Evolutionary conservation across 2,329 filamentous ascomycete genomes (phyloP), one percentile per base, ranked within the genome.

Genomic region (Xylogone sp.): DNA sequence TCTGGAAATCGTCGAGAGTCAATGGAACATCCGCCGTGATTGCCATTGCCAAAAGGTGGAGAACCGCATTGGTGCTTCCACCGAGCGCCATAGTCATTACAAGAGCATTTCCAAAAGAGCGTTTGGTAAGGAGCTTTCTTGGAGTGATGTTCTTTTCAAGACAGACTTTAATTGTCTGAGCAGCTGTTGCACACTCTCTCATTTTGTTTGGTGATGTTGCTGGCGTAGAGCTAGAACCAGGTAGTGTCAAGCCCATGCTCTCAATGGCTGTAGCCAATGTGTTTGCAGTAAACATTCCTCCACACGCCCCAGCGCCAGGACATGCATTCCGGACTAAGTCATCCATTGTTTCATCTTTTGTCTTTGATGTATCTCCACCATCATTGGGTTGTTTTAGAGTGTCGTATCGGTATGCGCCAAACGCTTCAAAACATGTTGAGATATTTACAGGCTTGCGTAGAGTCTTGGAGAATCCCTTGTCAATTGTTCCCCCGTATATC

Each of bases 401-500:
- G 61, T 87, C 83, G 68, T 96, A 96, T 27, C 82, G 76, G 66
- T 87, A 90, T 10, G 91, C 91, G 5, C 93, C 93, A 13, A 88
- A 80, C 1, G 90, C 90, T 70, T 97, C 92, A 67, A 92, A 94
- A 67, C 90, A 95, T 3, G 87, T 92, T 34, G 84, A 87, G 59
- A 97, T 89, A 70, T 96, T 97, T 75, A 97, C 86, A 21, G 83
- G 80, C 64, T 87, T 86, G 56, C 86, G 82, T 21, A 96, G 77
- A 2, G 92, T 78, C 47, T 82, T 73, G 0, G 87, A 92, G 69
- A 90, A 88, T n/a, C 92, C 93, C 55, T 90, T 90, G 64, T 85
- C 83, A 63, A 96, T 97, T 16, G 90, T 89, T 42, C 93, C 93
- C 47, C 93, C 93, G 67, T 97, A 97, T 53, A 97, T 87, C 91